A percentile compares a stretch with the other conserved stretches of the same genome.
These are phyloP conservation scores for Scheffersomyces segobiensis DNA, from an alignment of 1,139 yeast species.

Conservation along the genomic window DNA sequence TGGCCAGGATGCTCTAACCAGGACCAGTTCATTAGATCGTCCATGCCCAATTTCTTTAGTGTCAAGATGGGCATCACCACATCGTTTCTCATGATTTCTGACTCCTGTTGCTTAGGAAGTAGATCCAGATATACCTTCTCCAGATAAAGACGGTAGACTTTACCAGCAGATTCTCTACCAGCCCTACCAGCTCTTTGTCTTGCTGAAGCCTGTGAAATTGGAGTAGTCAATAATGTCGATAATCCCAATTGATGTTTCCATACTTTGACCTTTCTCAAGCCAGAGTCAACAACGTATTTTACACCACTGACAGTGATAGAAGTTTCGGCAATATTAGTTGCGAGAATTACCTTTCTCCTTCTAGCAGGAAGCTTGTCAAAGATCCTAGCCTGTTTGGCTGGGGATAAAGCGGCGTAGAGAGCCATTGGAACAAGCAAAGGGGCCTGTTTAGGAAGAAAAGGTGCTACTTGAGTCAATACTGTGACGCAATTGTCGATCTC, in stretches of 20 bases:
- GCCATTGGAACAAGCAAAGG: constrained; percentile 80
- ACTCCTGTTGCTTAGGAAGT: constrained; percentile 80
- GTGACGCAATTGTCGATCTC: constrained; percentile 87
- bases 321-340: constrained; percentile 97
- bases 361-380: constrained; percentile 60
- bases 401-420: constrained; percentile 89
- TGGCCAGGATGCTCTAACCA: constrained; percentile 93
- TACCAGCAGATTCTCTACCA: constrained; percentile 92
- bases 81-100: constrained; percentile 87
- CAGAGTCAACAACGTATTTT: constrained; percentile 90
- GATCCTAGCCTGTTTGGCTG: constrained; percentile 75
- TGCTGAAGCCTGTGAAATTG: constrained; percentile 93
- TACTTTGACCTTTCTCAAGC: constrained; percentile 86
- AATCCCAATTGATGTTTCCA: constrained; percentile 93
- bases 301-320: constrained; percentile 96
- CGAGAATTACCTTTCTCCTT: constrained; percentile 79
- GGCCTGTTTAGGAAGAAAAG: constrained; percentile 68
- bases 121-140: constrained; percentile 60
- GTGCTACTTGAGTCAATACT: constrained; percentile 59
- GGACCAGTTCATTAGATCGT: constrained; percentile 81
- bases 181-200: constrained; percentile 98
- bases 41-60: constrained; percentile 79
- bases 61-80: constrained; percentile 81
- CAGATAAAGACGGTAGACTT: constrained; percentile 80
- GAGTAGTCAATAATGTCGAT: constrained; percentile 86